A percentile compares a stretch with the other conserved stretches of the same genome.
Conservation (phyloP, 2,329 filamentous ascomycete genomes). For the Fusarium metavorans region DNA sequence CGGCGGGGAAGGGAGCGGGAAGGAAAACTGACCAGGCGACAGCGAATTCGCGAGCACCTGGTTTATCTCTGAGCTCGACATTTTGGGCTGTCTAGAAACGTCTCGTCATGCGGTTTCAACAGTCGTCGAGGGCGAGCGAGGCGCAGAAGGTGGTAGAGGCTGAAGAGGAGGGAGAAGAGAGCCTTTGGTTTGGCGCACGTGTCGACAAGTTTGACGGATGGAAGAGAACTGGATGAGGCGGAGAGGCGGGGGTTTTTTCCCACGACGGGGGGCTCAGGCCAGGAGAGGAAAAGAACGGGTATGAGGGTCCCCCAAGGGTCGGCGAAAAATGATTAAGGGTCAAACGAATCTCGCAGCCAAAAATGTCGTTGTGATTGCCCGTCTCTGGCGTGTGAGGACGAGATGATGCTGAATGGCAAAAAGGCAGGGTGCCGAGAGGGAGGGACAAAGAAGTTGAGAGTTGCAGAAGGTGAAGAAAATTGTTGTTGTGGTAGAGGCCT, state of each 20-base stretch:
- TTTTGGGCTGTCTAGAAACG: slow-evolving; percentile 59
- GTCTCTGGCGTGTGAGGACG: slow-evolving; percentile 22
- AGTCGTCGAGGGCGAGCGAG: slow-evolving; percentile 41
- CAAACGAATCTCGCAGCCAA: slow-evolving; percentile 39
- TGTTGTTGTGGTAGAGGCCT: slow-evolving; percentile 18
- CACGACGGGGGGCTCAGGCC: slow-evolving; percentile 33
- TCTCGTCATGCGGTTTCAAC: slow-evolving; percentile 54
- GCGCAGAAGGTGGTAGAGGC: slow-evolving; percentile 16
- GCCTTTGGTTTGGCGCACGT: slow-evolving; percentile 46
- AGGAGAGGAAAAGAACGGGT: slow-evolving; percentile 44
- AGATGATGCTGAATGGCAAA: slow-evolving; percentile 22
- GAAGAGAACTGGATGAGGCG: slow-evolving; percentile 43
- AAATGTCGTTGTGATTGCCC: slow-evolving; percentile 21
- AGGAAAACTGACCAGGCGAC: slow-evolving; percentile 80
- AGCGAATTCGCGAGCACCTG: slow-evolving; percentile 97
- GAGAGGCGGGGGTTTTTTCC: slow-evolving; percentile 47
- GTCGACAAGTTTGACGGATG: slow-evolving; percentile 47
- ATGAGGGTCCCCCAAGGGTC: slow-evolving; percentile 27
- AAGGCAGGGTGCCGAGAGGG: slow-evolving; percentile 20
- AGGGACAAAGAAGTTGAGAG: slow-evolving; percentile 13
- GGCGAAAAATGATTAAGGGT: slow-evolving; percentile 20
- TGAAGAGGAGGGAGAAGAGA: slow-evolving; percentile 33
- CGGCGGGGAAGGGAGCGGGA: slow-evolving; percentile 24
- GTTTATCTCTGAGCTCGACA: slow-evolving; percentile 91
- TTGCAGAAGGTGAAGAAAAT: slow-evolving; percentile 8